Evolutionary conservation across 1,284 basidiomycete genomes (phyloP).

Genomic region (Cystobasidium sp.): DNA sequence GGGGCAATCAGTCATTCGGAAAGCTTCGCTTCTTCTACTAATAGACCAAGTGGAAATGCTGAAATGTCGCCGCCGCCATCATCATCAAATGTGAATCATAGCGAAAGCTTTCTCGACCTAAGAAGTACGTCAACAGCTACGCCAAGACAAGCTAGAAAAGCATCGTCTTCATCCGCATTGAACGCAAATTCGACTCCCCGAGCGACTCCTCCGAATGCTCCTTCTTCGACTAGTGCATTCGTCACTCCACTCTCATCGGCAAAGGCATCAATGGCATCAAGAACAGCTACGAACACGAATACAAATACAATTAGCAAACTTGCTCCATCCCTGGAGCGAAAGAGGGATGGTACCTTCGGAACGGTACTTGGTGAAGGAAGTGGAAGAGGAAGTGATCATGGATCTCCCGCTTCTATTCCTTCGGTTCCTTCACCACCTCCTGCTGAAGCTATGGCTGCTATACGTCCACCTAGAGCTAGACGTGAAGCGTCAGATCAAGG

Average conservation of each 20-base stretch:
- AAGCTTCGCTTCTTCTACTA: background rate
- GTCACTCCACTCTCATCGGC: background rate
- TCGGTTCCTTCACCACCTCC: background rate
- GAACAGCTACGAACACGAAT: background rate
- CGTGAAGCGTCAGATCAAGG: background rate
- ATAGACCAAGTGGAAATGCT: background rate
- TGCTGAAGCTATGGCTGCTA: background rate
- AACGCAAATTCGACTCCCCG: background rate
- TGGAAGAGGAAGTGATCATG: background rate
- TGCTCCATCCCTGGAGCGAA: background rate
- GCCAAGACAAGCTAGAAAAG: background rate
- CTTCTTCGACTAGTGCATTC: background rate
- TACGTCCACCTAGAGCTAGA: background rate
- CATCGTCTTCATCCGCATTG: background rate
- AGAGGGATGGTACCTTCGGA: slow-evolving; percentile 3
- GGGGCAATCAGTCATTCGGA: background rate
- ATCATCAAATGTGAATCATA: background rate
- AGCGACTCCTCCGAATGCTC: background rate
- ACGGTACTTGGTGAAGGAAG: background rate
- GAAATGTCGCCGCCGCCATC: too few species aligned
- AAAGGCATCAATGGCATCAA: background rate
- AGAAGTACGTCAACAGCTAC: background rate
- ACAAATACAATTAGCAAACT: background rate
- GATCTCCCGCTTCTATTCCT: background rate
- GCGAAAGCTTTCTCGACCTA: background rate